These are phyloP conservation scores for Solanum phureja DNA, from an alignment of 257 asterid species.

Conservation along the genomic window DNA sequence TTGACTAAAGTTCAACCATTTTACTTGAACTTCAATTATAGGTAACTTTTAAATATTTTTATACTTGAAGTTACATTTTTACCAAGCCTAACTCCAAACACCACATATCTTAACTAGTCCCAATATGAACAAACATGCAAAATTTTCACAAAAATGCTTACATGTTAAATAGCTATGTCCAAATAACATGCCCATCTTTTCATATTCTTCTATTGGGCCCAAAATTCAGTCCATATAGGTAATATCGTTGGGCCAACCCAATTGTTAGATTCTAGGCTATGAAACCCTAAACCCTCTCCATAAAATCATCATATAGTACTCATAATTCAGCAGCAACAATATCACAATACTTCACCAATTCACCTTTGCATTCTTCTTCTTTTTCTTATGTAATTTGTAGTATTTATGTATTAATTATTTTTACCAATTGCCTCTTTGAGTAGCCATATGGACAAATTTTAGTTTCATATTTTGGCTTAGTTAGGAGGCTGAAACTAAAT, in stretches of 20 bases:
- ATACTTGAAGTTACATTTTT: neutral
- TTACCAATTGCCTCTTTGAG: slow-evolving; percentile 8
- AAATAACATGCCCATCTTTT: neutral
- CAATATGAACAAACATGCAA: neutral
- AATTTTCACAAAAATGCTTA: accelerated
- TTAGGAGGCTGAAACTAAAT: slow-evolving; percentile 12
- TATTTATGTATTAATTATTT: neutral
- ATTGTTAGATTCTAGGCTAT: neutral
- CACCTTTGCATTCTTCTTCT: neutral
- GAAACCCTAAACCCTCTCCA: neutral
- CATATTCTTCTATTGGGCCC: neutral
- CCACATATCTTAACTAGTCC: neutral
- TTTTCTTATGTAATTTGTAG: neutral
- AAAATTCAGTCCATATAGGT: neutral
- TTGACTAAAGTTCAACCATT: neutral
- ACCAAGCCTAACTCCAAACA: neutral
- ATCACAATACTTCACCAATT: neutral
- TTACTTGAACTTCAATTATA: neutral
- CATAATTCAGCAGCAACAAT: neutral
- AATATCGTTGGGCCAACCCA: neutral
- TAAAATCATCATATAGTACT: neutral
- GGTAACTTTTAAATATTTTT: neutral
- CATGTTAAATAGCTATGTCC: neutral
- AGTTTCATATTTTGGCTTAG: slow-evolving; percentile 15
- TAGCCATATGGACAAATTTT: slow-evolving; percentile 7